These are phyloP conservation scores for Barbatosphaeria neglecta DNA, from an alignment of 495 filamentous ascomycete species.

Conservation along the genomic window DNA sequence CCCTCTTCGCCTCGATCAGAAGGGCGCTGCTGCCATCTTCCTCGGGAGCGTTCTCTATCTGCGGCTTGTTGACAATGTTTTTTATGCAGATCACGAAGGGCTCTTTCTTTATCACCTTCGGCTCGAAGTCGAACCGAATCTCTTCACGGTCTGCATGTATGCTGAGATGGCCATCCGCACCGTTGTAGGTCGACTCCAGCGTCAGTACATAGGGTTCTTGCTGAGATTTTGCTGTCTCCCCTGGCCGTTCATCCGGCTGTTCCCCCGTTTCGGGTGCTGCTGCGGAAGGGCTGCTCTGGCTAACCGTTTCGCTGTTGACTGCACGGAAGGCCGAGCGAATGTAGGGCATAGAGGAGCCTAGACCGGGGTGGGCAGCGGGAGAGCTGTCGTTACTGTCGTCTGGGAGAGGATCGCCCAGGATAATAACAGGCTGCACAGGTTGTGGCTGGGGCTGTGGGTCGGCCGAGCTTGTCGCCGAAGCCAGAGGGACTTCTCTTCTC, in stretches of 20 bases:
- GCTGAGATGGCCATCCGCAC: neutral
- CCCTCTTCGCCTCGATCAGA: neutral
- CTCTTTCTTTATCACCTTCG: constrained; percentile 1
- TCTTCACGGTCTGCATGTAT: neutral
- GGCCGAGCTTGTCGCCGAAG: neutral
- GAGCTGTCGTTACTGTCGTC: neutral
- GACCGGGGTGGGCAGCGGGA: neutral
- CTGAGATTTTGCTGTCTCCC: neutral
- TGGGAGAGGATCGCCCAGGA: neutral
- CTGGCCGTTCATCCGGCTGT: neutral
- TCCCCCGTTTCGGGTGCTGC: neutral
- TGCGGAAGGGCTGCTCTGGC: neutral
- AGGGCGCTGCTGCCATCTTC: constrained; percentile 8
- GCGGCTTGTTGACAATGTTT: constrained; percentile 4
- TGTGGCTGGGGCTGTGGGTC: too few species aligned
- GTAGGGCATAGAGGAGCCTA: neutral
- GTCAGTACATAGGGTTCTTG: neutral
- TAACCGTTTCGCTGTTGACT: too few species aligned
- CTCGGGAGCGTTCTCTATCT: constrained; percentile 7
- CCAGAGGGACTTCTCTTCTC: neutral
- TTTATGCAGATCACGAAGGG: constrained; percentile 8
- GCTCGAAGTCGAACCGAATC: neutral
- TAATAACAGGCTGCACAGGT: neutral
- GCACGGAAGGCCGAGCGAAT: neutral
- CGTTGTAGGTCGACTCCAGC: neutral